Base-by-base conservation (phyloP, 2,329 filamentous ascomycete genomes). In the Trichoderma sp. region DNA sequence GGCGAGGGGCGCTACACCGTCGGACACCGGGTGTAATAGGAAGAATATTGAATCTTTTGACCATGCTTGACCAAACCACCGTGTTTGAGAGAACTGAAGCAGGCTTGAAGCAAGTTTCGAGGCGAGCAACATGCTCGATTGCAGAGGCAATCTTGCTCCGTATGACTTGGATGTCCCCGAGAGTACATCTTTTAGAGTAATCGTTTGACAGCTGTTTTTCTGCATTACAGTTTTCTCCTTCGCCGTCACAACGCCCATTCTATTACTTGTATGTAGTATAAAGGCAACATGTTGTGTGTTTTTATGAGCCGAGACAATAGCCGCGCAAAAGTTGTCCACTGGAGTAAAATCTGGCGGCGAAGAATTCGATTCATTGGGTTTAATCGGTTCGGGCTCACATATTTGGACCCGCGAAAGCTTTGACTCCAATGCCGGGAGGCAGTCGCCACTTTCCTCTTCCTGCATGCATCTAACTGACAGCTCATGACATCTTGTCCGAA, bases 51-150 rank as follows among this genome's bases (percentile, higher is more conserved):
- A 36, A 1, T 71, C 39, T 26, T 71, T 71, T 15, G 63, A 61
- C 70, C 70, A 71, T 9, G 70, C 34, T 6, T 62, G 34, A 2
- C 70, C 28, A 12, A 43, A 47, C 70, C 70, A 71, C 1, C 18
- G 39, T 39, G 70, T 71, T 6, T 69, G 70, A 14, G 53, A 68
- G 28, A 68, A 56, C 5, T 71, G 70, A 11, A 71, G 70, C 18
- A 71, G 32, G 6, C 63, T 71, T n/a, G 70, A 71, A 6, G 63
- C 70, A 2, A 68, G 53, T 11, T 53, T 67, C 14, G 65, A 39
- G 18, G 70, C 70, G 2, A 71, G 70, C 15, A 71, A 32, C 70
- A 71, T 71, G 28, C 63, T 30, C 9, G 56, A 34, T 4, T 57
- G 63, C 6, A 71, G 56, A 36, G 70, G 63, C 15, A 61, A 6